Base-by-base conservation (phyloP, 192 early-diverging fungal genomes). In the Coemansia sp. region DNA sequence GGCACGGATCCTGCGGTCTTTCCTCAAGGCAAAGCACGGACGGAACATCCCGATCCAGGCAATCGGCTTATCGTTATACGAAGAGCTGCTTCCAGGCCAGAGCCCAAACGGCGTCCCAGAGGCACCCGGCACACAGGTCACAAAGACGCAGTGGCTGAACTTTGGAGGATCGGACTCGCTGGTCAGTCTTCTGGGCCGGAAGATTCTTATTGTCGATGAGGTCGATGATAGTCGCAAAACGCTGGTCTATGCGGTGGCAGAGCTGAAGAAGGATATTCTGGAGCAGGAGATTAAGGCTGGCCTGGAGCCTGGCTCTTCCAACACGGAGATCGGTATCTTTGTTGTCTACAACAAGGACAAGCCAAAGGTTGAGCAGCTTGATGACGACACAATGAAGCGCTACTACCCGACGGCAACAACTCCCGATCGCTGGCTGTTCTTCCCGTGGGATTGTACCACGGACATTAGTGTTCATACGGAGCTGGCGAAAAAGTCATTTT, bases 71-170 rank as follows among this genome's bases (percentile, higher is more conserved):
- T 90, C 89, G 0, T 77, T 92, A 10, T 92, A 92, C 66, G 91
- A 92, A 60, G 90, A 91, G 71, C 78, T 90, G 39, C 37, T 40
- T 41, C 56, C 56, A 40, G 56, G 56, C 56, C 56, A 58, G n/a
- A 41, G 56, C 39, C 81, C 87, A 55, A 68, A 78, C 53, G 87
- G 83, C 32, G 67, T 79, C 7, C 77, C 76, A 42, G 79, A 84
- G 6, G 56, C 68, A 0, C 68, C 72, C 4, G 86, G 86, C 32
- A 84, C 84, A 19, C 83, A 88, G 63, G 91, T 92, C 1, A 86
- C 87, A 72, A 92, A 92, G 80, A 91, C 90, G 7, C 91, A 92
- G 69, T 92, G 91, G 91, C 83, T 92, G 50, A 90, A 91, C 71
- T 90, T 90, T 84, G 89, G 87, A 48, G 84, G 84, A n/a, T 63